Percentiles rank a stretch among this genome's conserved stretches.
phyloP scores from a whole-genome alignment of 2,329 filamentous ascomycete genomes.

The Colletotrichum agaves region DNA sequence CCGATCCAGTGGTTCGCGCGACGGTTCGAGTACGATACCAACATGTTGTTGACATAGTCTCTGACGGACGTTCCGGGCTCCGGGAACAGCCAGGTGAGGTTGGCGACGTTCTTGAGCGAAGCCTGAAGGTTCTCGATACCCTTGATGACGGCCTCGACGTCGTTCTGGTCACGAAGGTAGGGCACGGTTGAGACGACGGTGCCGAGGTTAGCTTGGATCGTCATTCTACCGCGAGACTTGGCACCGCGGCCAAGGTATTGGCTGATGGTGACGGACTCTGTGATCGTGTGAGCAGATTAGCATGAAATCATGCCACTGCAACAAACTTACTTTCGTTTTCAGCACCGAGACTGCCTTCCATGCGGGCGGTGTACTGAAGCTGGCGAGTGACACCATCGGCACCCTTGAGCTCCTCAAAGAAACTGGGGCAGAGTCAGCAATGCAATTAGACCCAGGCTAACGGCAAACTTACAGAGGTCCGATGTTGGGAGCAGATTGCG shows the following conservation, averaged over 20 bases:
- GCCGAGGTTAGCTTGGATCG: conserved; percentile 66
- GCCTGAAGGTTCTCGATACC: conserved; percentile 70
- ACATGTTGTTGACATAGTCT: conserved; percentile 64
- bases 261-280: conserved; percentile 62
- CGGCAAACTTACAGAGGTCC: conserved; percentile 59
- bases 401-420: conserved; percentile 63
- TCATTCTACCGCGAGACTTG: conserved; percentile 69
- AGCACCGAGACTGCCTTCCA: conserved; percentile 64
- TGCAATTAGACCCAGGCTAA: not conserved
- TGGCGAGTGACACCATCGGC: conserved; percentile 70
- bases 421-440: conserved; percentile 51
- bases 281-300: conserved; percentile 12
- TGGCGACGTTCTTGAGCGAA: conserved; percentile 62
- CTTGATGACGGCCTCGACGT: conserved; percentile 71
- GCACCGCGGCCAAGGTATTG: conserved; percentile 74
- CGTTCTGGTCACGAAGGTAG: conserved; percentile 67
- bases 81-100: conserved; percentile 68
- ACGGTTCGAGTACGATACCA: conserved; percentile 53
- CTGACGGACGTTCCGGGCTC: conserved; percentile 61
- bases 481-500: conserved; percentile 74
- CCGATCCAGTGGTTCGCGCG: conserved; percentile 64
- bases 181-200: conserved; percentile 69
- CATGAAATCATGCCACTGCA: not conserved
- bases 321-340: conserved; percentile 44
- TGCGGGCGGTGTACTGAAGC: conserved; percentile 73